Percentiles rank a stretch among this genome's conserved stretches.
Evolutionary conservation across 2,329 filamentous ascomycete genomes (phyloP).

Genomic region (Exophiala sideris): DNA sequence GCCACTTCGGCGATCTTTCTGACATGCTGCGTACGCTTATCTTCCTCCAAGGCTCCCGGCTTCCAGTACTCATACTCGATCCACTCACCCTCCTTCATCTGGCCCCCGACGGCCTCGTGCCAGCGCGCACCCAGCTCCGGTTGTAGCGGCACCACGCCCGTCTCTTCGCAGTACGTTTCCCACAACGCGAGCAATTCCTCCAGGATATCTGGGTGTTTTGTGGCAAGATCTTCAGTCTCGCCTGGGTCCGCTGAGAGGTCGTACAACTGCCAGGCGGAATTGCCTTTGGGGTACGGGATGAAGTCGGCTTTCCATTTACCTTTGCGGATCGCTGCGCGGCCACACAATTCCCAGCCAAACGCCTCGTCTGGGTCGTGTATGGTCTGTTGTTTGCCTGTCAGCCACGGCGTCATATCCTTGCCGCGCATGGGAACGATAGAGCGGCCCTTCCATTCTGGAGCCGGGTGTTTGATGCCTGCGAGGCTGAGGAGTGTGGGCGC

Average conservation of each 20-base stretch:
- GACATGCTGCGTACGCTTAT: constrained; percentile 33
- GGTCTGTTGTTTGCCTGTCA: constrained; percentile 32
- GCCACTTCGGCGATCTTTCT: constrained; percentile 24
- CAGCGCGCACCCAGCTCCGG: constrained; percentile 55
- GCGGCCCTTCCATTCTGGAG: constrained; percentile 50
- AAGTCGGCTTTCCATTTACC: constrained; percentile 59
- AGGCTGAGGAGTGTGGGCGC: constrained; percentile 45
- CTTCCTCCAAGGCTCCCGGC: constrained; percentile 48
- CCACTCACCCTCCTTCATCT: constrained; percentile 65
- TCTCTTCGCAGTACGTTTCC: constrained; percentile 42
- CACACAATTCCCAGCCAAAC: constrained; percentile 57
- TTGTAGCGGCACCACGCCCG: constrained; percentile 46
- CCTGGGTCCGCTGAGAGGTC: constrained; percentile 52
- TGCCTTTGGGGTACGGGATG: constrained; percentile 55
- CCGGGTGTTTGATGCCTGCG: constrained; percentile 49
- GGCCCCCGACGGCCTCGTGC: constrained; percentile 59
- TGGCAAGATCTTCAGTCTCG: constrained; percentile 48
- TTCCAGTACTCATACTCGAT: constrained; percentile 66
- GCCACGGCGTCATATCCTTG: constrained; percentile 46
- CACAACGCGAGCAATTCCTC: constrained; percentile 52
- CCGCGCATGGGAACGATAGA: constrained; percentile 53
- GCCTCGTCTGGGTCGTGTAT: constrained; percentile 54
- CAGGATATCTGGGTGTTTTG: constrained; percentile 43
- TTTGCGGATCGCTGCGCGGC: constrained; percentile 53
- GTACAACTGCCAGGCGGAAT: constrained; percentile 58